Conservation (phyloP, 805 yeast species). For the Vanderwaltozyma verrucispora region DNA sequence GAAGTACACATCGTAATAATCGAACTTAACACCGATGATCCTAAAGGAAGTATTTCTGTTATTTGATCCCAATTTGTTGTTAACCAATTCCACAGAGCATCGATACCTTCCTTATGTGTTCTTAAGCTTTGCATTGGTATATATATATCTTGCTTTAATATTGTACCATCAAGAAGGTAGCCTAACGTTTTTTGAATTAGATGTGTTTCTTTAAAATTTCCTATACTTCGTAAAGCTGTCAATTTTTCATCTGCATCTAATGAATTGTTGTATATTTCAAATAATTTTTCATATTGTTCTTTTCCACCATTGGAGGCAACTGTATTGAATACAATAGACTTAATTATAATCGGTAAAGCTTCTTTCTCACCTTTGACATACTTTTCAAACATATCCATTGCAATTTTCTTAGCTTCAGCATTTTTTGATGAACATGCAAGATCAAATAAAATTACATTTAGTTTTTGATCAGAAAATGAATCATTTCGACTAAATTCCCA, state of each 20-base stretch:
- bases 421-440: constrained; percentile 48
- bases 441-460: constrained; percentile 53
- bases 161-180: constrained; percentile 45
- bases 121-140: constrained; percentile 69
- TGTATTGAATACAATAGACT: constrained; percentile 52
- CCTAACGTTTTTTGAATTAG: constrained; percentile 46
- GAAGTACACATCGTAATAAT: constrained; percentile 54
- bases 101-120: constrained; percentile 51
- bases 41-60: constrained; percentile 61
- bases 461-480: constrained; percentile 50
- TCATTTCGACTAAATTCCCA: constrained; percentile 44
- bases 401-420: constrained; percentile 35
- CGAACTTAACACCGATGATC: constrained; percentile 65
- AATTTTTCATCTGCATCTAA: constrained; percentile 51
- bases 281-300: constrained; percentile 51
- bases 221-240: constrained; percentile 59
- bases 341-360: constrained; percentile 65
- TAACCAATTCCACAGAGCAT: constrained; percentile 68
- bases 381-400: constrained; percentile 39
- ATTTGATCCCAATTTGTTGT: constrained; percentile 62
- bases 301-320: constrained; percentile 56
- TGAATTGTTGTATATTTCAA: constrained; percentile 52
- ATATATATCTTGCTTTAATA: constrained; percentile 63
- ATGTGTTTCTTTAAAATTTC: constrained; percentile 44
- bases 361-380: constrained; percentile 51